Evolutionary conservation across 305 asterid genomes (phyloP), one percentile per base, ranked within the genome.

Genomic region (Fraxinus sp.): DNA sequence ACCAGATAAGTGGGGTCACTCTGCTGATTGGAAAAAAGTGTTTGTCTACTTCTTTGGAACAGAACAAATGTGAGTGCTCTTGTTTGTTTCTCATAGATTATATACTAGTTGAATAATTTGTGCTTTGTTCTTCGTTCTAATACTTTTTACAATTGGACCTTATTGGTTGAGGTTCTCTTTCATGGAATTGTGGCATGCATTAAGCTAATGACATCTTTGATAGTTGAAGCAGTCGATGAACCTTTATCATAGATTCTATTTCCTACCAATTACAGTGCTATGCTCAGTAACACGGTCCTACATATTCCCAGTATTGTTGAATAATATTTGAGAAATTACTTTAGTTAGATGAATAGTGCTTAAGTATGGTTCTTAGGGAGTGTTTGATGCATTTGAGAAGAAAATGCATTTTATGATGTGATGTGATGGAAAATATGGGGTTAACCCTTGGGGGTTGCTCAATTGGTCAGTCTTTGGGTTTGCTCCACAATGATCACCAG

Each of bases 11-110:
- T 95, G 97, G 97, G 95, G 97, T 66, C 89, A 91, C 85, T 79
- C 94, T 16, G 85, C 89, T 83, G 99, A 93, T 85, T 83, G 83
- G 92, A 95, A 90, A 92, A 95, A 95, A 91, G 91, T 95, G 79
- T 88, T 93, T 4, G 99, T 95, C 77, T 85, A 78, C 86, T 95
- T 95, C 86, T 95, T 94, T 84, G 98, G 99, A 80, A 90, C 95
- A 39, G 91, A 87, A 75, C 98, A 95, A 87, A 91, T 95, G 99
- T 95, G 92, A 93, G 98, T 90, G 59, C 72, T 62, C 55, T 35
- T 82, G 39, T 78, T 83, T 26, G 18, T 72, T 52, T 81, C 70
- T 59, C 26, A 28, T 33, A 28, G 77, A 24, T 35, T 52, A 18
- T 7, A 16, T 52, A 32, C 76, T 24, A 16, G 26, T 72, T 72